Conservation (phyloP, 805 yeast genomes). For the Metschnikowia borealis region DNA sequence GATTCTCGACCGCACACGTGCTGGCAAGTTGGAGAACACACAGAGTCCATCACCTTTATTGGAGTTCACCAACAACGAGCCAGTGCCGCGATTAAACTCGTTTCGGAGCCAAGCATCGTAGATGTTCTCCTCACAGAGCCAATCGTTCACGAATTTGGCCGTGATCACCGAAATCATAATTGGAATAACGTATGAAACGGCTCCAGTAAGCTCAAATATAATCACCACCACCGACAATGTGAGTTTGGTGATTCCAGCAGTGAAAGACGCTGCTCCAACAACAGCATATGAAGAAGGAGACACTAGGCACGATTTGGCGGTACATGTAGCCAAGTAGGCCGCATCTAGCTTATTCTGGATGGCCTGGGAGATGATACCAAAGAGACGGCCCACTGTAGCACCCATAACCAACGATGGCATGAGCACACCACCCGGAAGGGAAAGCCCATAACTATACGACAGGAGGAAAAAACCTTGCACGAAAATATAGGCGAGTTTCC, state of each 20-base stretch:
- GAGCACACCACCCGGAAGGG: conserved; percentile 64
- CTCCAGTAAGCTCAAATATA: conserved; percentile 82
- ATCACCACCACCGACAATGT: conserved; percentile 79
- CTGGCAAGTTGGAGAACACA: conserved; percentile 27
- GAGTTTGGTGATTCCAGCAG: conserved; percentile 77
- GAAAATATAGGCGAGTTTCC: conserved; percentile 35
- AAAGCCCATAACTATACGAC: conserved; percentile 64
- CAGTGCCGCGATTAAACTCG: conserved; percentile 24
- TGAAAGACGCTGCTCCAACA: conserved; percentile 80
- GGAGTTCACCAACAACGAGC: conserved; percentile 19
- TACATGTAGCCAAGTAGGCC: conserved; percentile 36
- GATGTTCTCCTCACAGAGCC: conserved; percentile 53
- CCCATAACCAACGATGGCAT: conserved; percentile 64
- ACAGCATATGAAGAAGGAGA: conserved; percentile 87
- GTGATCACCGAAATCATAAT: conserved; percentile 80
- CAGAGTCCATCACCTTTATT: conserved; percentile 40
- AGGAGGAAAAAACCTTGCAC: conserved; percentile 57
- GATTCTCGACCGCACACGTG: conserved; percentile 24
- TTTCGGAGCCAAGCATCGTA: conserved; percentile 49
- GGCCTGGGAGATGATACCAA: conserved; percentile 50
- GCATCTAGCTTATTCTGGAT: conserved; percentile 39
- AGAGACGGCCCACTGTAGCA: conserved; percentile 52
- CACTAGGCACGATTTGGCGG: conserved; percentile 51
- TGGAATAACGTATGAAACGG: conserved; percentile 76
- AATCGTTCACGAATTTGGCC: conserved; percentile 69